phyloP scores from a whole-genome alignment of 2,329 filamentous ascomycete genomes.

The Exophiala mesophila region DNA sequence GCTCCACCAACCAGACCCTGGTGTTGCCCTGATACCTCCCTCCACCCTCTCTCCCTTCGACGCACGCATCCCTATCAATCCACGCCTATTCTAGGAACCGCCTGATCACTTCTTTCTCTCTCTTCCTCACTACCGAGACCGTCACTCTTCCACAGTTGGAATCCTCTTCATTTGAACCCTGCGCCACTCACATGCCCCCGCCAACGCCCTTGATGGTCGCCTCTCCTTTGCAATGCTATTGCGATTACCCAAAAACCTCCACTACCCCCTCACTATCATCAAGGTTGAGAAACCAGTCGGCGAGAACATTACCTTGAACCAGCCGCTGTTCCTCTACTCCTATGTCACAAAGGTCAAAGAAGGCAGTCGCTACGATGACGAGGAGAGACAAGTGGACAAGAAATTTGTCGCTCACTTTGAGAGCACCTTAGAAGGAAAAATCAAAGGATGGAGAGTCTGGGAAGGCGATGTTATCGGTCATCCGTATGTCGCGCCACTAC shows the following conservation, averaged over 20 bases:
- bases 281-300: conserved; percentile 72
- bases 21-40: no score
- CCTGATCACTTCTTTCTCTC: no score
- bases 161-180: no score
- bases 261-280: conserved; percentile 90
- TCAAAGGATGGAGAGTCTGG: conserved; percentile 69
- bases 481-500: conserved; percentile 33
- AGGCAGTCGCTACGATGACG: conserved; percentile 62
- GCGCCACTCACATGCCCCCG: conserved; percentile 17
- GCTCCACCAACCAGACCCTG: no score
- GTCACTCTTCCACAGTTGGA: no score
- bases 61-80: no score
- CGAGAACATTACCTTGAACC: conserved; percentile 69
- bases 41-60: no score
- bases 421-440: conserved; percentile 73
- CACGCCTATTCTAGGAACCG: no score
- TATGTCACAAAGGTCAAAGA: conserved; percentile 70
- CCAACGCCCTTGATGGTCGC: conserved; percentile 14
- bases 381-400: conserved; percentile 63
- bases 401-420: conserved; percentile 75
- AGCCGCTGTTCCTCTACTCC: conserved; percentile 78
- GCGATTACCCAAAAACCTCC: conserved; percentile 54
- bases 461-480: conserved; percentile 41
- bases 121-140: no score
- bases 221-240: conserved; percentile 38